Evolutionary conservation across 2,329 filamentous ascomycete species (phyloP).

Genomic region (Beauveria sp.): DNA sequence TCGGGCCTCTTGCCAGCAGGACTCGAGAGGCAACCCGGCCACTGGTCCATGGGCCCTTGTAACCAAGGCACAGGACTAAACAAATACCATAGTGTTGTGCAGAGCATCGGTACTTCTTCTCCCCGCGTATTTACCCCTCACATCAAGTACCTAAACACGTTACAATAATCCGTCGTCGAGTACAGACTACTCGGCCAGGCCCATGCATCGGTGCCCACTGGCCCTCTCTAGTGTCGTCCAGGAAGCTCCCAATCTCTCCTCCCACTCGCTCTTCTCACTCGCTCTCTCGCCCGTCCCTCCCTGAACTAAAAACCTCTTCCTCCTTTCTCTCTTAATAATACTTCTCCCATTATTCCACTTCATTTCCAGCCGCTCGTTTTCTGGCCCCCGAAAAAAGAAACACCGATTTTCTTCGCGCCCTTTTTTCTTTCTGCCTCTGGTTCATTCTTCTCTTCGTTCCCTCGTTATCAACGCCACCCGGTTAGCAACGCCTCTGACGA

Average conservation of each 20-base stretch:
- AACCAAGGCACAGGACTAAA: background rate
- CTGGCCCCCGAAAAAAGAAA: constrained; percentile 6
- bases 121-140: too few relatives aligned
- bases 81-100: too few relatives aligned
- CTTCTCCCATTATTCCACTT: constrained; percentile 1
- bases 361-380: constrained; percentile 13
- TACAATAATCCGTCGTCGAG: too few relatives aligned
- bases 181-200: too few relatives aligned
- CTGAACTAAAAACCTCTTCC: constrained; percentile 6
- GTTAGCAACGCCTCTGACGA: background rate
- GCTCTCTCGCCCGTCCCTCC: background rate
- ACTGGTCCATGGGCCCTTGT: background rate
- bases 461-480: background rate
- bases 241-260: background rate
- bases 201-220: too few relatives aligned
- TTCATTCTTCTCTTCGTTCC: constrained; percentile 1
- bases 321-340: constrained; percentile 1
- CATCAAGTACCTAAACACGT: background rate
- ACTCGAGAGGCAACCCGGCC: background rate
- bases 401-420: background rate
- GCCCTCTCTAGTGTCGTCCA: too few relatives aligned
- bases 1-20: background rate
- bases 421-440: background rate
- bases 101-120: too few relatives aligned
- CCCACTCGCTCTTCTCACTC: background rate